Percentiles rank a stretch among this genome's conserved stretches.
Conservation (phyloP, 1,139 yeast species). For the Lodderomyces jiufengensis region DNA sequence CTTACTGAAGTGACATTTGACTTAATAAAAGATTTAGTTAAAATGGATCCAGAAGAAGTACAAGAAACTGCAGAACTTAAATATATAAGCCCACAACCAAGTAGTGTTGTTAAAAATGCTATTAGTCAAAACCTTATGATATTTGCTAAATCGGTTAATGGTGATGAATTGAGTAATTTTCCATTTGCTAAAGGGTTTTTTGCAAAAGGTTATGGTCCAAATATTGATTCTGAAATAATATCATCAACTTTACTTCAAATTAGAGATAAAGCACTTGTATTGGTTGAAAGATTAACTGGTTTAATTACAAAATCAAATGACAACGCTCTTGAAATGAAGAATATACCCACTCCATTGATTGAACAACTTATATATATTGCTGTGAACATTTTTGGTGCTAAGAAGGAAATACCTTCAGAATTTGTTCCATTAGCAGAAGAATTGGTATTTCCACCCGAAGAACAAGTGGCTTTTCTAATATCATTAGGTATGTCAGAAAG, state of each 20-base stretch:
- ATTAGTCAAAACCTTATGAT: slow-evolving; percentile 40
- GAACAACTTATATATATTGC: slow-evolving; percentile 36
- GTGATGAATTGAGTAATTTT: slow-evolving; percentile 21
- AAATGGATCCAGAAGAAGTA: slow-evolving; percentile 19
- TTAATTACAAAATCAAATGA: slow-evolving; percentile 12
- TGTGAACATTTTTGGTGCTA: slow-evolving; percentile 27
- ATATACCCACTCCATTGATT: slow-evolving; percentile 28
- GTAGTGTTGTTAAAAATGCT: slow-evolving; percentile 40
- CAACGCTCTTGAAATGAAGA: slow-evolving; percentile 12
- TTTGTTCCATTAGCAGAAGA: slow-evolving; percentile 45
- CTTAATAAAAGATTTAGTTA: slow-evolving; percentile 20
- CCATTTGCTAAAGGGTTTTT: slow-evolving; percentile 26
- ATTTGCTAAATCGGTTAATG: slow-evolving; percentile 35
- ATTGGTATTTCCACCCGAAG: slow-evolving; percentile 50
- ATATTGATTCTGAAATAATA: slow-evolving; percentile 19
- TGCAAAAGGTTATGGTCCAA: slow-evolving; percentile 20
- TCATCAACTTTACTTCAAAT: slow-evolving; percentile 40
- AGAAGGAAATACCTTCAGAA: slow-evolving; percentile 21
- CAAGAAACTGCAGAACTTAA: slow-evolving; percentile 30
- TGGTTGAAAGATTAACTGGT: slow-evolving; percentile 29
- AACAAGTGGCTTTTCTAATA: slow-evolving; percentile 45
- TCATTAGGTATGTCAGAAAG: slow-evolving; percentile 41
- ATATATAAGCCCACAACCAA: slow-evolving; percentile 30
- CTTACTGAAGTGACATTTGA: slow-evolving; percentile 22
- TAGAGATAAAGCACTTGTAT: slow-evolving; percentile 34